These are phyloP conservation scores for Castanea crenata DNA, from an alignment of 306 rosid species.

Conservation along the genomic window DNA sequence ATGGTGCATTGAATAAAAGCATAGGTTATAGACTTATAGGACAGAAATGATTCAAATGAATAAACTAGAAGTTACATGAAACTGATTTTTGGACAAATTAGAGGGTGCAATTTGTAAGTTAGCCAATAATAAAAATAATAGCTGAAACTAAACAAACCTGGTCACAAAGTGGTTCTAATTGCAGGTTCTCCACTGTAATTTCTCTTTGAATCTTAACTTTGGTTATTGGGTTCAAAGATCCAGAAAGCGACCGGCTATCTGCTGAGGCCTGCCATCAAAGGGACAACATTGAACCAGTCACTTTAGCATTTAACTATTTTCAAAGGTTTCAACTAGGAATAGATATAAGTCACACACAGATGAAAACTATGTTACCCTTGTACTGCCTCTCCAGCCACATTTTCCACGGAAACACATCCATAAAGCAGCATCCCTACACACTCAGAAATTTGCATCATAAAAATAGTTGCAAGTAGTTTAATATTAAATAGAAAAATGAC, in stretches of 20 bases:
- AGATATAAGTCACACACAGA: background rate
- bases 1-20: no score
- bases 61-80: no score
- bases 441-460: slow-evolving; percentile 25
- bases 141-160: slow-evolving; percentile 52
- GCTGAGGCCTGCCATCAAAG: slow-evolving; percentile 61
- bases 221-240: background rate
- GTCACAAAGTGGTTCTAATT: slow-evolving; percentile 77
- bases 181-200: slow-evolving; percentile 57
- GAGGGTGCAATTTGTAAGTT: background rate
- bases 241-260: slow-evolving; percentile 31
- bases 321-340: background rate
- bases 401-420: slow-evolving; percentile 81
- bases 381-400: slow-evolving; percentile 90
- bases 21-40: no score
- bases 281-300: slow-evolving; percentile 18
- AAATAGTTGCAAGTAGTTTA: background rate
- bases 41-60: no score
- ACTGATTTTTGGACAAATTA: no score
- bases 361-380: slow-evolving; percentile 48
- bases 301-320: slow-evolving; percentile 3
- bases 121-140: background rate
- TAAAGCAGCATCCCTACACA: slow-evolving; percentile 56
- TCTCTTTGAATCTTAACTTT: slow-evolving; percentile 46
- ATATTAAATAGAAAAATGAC: slow-evolving; percentile 9